phyloP scores from a whole-genome alignment of 768 basidiomycete species.

The Pisolithus microcarpus region DNA sequence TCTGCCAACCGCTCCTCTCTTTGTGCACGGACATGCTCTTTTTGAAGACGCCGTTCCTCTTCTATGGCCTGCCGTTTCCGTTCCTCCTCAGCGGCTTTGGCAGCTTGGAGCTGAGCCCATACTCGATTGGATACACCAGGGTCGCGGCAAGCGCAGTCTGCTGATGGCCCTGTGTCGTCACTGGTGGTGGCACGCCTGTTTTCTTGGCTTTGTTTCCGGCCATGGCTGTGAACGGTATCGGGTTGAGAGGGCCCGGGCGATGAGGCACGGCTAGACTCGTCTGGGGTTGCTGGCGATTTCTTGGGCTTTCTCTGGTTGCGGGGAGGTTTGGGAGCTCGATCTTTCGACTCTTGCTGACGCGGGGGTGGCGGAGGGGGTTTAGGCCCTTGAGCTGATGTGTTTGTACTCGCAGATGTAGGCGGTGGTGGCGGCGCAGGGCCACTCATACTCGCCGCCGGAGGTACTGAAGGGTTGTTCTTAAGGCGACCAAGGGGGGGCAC shows the following conservation, averaged over 20 bases:
- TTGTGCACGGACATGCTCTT: slow-evolving; percentile 11
- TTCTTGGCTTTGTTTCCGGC: not conserved
- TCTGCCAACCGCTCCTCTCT: slow-evolving; percentile 9
- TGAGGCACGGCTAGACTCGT: not conserved
- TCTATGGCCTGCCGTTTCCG: slow-evolving; percentile 11
- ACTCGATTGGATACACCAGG: slow-evolving; percentile 43
- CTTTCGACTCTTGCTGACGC: slow-evolving; percentile 6
- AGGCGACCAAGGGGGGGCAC: slow-evolving; percentile 12
- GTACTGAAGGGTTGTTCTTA: slow-evolving; percentile 3
- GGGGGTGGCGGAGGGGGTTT: slow-evolving; percentile 18
- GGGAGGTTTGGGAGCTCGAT: not conserved
- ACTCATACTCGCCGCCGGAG: slow-evolving; percentile 12
- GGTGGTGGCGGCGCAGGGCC: slow-evolving; percentile 20
- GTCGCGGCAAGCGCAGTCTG: slow-evolving; percentile 30
- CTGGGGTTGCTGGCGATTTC: not conserved
- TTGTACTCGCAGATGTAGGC: slow-evolving; percentile 10
- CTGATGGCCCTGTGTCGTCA: not conserved
- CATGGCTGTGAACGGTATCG: not conserved
- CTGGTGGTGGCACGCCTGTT: not conserved
- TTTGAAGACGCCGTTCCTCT: slow-evolving; percentile 11
- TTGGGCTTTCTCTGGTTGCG: not conserved
- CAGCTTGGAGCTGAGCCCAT: slow-evolving; percentile 45
- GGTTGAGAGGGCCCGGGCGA: not conserved
- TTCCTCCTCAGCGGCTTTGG: slow-evolving; percentile 22
- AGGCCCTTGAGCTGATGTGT: slow-evolving; percentile 13